Evolutionary conservation across 768 basidiomycete genomes (phyloP), one percentile per base, ranked within the genome.

Genomic region (Suillus occidentalis): DNA sequence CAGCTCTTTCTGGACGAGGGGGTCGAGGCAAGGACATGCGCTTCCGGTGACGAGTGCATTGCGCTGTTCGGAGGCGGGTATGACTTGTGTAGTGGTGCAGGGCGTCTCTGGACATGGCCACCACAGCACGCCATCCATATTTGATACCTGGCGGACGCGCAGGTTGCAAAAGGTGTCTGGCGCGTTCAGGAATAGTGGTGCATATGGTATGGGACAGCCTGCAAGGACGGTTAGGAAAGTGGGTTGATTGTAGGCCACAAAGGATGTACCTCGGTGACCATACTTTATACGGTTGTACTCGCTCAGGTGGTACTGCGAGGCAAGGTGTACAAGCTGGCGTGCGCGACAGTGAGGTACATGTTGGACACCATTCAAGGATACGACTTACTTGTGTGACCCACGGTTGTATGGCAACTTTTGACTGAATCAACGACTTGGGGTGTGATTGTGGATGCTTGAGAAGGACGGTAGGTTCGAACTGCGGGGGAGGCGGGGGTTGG

Each of bases 301-400:
- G 77, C 88, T 89, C 63, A 71, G 61, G 68, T 92, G 91, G 75
- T 92, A 89, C 69, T 92, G 90, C 7, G 89, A 91, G 3, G 90
- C 89, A 20, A 93, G 78, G 3, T 72, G 76, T 1, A 82, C 80
- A 57, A 90, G 83, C 82, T 87, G 63, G 16, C 56, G 49, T 28
- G 34, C 7, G 45, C 20, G 42, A 52, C 40, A 8, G 56, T 65
- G 42, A 66, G 66, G 45, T 43, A 42, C 7, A 39, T 16, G 6
- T 1, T 9, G 25, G 22, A n/a, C 2, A 34, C 4, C 25, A 49
- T 42, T 13, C 20, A 13, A 9, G 14, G 8, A 34, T 7, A 16
- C 6, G 16, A 52, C 50, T 31, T 18, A 75, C 74, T 71, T 75
- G 66, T 47, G 65, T 55, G 0, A 59, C 63, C 74, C 75, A 76